Conservation (phyloP, 23 red algal genomes). For the Gracilaria caudata region DNA sequence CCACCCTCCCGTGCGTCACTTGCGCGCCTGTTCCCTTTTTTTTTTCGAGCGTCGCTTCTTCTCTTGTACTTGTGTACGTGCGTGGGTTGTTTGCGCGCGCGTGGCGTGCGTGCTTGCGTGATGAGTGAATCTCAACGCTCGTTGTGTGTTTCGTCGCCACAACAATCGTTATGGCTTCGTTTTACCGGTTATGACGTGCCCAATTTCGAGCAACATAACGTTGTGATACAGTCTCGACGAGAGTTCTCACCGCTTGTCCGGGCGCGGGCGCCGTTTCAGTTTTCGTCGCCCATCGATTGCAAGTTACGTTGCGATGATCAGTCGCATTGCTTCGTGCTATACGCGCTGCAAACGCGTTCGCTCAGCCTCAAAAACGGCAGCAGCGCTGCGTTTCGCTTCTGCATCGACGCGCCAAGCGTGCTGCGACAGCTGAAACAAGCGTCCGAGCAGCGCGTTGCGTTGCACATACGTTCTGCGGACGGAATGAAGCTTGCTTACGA, state of each 20-base stretch:
- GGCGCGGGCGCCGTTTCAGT: neutral
- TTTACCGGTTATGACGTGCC: conserved; percentile 37
- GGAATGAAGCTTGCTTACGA: conserved; percentile 24
- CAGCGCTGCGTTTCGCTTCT: conserved; percentile 13
- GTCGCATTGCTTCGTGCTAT: conserved; percentile 14
- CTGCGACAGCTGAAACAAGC: neutral
- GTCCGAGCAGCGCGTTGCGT: neutral
- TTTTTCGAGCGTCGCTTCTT: too few relatives aligned
- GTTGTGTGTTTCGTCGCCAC: neutral
- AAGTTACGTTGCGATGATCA: neutral
- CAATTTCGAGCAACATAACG: neutral
- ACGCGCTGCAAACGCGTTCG: neutral
- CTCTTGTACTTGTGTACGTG: too few relatives aligned
- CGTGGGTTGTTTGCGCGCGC: too few relatives aligned
- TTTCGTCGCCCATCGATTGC: conserved; percentile 33
- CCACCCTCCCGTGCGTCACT: too few relatives aligned
- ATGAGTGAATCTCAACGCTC: too few relatives aligned
- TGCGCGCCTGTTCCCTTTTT: too few relatives aligned
- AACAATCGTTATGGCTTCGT: conserved; percentile 2
- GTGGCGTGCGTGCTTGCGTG: too few relatives aligned
- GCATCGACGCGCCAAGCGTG: conserved; percentile 1
- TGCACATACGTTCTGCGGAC: neutral
- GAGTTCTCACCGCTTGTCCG: conserved; percentile 37
- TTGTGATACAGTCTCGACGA: conserved; percentile 25
- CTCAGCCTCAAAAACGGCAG: neutral